Base-by-base conservation (phyloP, 805 yeast genomes). In the Schizosaccharomyces japonicus region DNA sequence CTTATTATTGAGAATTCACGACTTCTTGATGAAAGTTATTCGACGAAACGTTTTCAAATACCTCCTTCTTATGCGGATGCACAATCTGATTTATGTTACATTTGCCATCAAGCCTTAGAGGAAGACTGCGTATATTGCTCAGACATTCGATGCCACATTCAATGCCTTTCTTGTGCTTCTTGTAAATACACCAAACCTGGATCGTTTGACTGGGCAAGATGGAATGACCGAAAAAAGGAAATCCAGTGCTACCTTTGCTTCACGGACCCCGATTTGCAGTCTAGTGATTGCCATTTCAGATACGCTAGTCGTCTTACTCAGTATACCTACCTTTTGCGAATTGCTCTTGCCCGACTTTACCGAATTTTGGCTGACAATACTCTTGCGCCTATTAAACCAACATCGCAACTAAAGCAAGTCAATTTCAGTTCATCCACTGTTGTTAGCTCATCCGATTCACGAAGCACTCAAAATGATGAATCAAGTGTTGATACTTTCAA, bases 31-130 rank as follows among this genome's bases (percentile, higher is more conserved):
- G 50, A 53, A 1, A 27, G 11, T 31, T 55, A 61, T 28, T 62
- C n/a, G 34, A 23, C 13, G 19, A 17, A 11, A 15, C 17, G 11
- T n/a, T 15, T 29, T 39, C 26, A 17, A 15, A 49, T 19, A 31
- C 44, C 34, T 31, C 28, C 23, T 7, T 13, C 21, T 6, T 27
- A 23, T 19, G 39, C 45, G 10, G 15, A 44, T 21, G 47, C 47
- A 8, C 36, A 29, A 23, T 52, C 83, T 5, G 96, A 87, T 58
- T 68, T 73, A 2, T 90, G 98, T 62, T 64, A 64, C 10, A 58
- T 60, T 1, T 90, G 98, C 60, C 65, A 67, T 2, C 73, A 75
- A 58, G 75, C 84, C 53, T 80, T 87, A 34, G 95, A 90, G 60
- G 90, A 78, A 54, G 70, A 70, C n/a, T 87, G 96, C 62, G 64